Conservation (phyloP, 108 stramenopile species). For the Pseudonitzschia delicatissima region DNA sequence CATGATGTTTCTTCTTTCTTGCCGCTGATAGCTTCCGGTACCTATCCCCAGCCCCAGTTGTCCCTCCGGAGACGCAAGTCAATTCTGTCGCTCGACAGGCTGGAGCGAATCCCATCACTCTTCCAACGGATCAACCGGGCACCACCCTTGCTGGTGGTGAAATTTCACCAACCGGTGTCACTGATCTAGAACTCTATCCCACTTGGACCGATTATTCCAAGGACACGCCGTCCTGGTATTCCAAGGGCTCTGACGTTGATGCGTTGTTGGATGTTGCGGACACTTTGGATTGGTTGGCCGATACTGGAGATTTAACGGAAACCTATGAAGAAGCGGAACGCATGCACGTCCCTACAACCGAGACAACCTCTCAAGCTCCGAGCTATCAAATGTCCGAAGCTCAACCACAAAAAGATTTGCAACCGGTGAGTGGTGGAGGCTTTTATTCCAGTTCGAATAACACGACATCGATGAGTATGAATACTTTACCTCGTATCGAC, state of each 20-base stretch:
- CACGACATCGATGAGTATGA: conserved; percentile 21
- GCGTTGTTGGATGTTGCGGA: conserved; percentile 79
- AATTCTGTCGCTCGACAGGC: conserved; percentile 78
- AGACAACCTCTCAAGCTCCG: neutral
- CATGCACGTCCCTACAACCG: conserved; percentile 17
- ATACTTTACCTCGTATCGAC: conserved; percentile 36
- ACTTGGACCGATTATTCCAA: conserved; percentile 78
- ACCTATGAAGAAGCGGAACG: conserved; percentile 41
- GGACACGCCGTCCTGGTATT: conserved; percentile 83
- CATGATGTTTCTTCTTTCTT: conserved; percentile 24
- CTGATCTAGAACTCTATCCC: conserved; percentile 63
- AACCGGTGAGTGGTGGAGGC: conserved; percentile 2
- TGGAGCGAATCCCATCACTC: conserved; percentile 67
- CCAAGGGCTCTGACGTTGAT: conserved; percentile 81
- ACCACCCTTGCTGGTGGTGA: conserved; percentile 33
- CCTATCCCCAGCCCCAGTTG: conserved; percentile 62
- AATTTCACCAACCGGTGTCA: conserved; percentile 74
- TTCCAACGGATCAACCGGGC: conserved; percentile 31
- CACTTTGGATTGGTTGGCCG: conserved; percentile 76
- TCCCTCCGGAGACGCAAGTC: conserved; percentile 46
- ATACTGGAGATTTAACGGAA: conserved; percentile 81
- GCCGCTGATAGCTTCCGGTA: conserved; percentile 61
- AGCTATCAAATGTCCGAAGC: neutral
- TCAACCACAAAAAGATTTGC: conserved; percentile 1
- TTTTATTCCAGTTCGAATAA: conserved; percentile 1